Percentiles rank a stretch among this genome's conserved stretches.
phyloP scores from a whole-genome alignment of 169 alveolate genomes.

The Eimeria zaria region DNA sequence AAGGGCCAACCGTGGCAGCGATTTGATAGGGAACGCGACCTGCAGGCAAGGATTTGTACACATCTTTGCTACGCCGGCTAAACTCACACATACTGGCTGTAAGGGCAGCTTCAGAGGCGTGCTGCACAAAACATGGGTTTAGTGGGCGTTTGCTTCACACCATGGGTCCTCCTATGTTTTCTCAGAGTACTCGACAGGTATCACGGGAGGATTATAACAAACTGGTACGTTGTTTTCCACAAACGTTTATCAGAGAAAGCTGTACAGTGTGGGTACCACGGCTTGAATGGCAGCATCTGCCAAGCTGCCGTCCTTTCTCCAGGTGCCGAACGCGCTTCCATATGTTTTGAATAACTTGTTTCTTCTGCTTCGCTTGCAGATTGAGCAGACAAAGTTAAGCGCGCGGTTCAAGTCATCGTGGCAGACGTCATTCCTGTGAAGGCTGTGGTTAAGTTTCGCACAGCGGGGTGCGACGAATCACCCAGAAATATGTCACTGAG shows the following conservation, averaged over 20 bases:
- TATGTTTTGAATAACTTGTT: background rate
- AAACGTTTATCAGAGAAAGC: background rate
- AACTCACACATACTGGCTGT: background rate
- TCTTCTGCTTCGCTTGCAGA: constrained; percentile 25
- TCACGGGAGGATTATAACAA: constrained; percentile 54
- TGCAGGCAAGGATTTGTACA: constrained; percentile 40
- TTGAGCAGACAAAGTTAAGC: constrained; percentile 35
- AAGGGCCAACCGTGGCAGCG: constrained; percentile 85
- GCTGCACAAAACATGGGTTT: background rate
- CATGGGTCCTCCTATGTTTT: background rate
- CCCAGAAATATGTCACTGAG: background rate
- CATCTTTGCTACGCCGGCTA: background rate
- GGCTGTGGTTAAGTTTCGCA: background rate
- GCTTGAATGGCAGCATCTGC: background rate
- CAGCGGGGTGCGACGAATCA: background rate
- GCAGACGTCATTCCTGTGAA: constrained; percentile 66
- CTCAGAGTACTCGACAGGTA: constrained; percentile 23
- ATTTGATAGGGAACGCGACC: constrained; percentile 82
- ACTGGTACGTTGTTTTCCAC: constrained; percentile 29
- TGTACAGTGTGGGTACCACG: background rate
- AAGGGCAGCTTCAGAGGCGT: background rate
- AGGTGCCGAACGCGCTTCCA: background rate
- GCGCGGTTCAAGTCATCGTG: constrained; percentile 68
- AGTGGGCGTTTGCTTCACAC: background rate
- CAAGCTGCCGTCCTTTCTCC: background rate